Conservation (phyloP, 2,329 filamentous ascomycete species). For the Aspergillus eucalypticola region DNA sequence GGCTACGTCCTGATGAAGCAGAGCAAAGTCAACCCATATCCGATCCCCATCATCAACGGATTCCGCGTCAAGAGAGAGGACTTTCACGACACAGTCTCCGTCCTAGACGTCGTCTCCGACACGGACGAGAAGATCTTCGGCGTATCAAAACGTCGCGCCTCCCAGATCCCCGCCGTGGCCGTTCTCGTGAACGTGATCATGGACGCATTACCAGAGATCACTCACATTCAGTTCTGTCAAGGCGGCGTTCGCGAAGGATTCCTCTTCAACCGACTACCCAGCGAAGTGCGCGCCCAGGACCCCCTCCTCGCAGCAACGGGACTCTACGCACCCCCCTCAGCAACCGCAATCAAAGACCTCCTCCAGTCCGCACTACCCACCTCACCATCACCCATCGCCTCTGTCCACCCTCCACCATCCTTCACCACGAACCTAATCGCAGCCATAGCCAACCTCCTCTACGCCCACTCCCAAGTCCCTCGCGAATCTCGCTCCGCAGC, state of each 20-base stretch:
- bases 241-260: conserved; percentile 85
- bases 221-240: conserved; percentile 77
- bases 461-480: conserved; percentile 52
- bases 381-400: conserved; percentile 18
- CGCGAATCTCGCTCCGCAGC: conserved; percentile 63
- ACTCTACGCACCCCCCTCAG: conserved; percentile 53
- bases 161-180: conserved; percentile 81
- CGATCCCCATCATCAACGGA: conserved; percentile 77
- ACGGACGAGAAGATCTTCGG: conserved; percentile 58
- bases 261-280: conserved; percentile 69
- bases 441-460: conserved; percentile 62
- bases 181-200: conserved; percentile 76
- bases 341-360: conserved; percentile 49
- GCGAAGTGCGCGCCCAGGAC: conserved; percentile 60
- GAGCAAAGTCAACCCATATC: conserved; percentile 73
- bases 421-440: conserved; percentile 52
- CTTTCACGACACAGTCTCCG: conserved; percentile 59
- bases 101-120: conserved; percentile 43
- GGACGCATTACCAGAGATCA: conserved; percentile 68
- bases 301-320: conserved; percentile 66
- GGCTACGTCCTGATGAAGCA: conserved; percentile 84
- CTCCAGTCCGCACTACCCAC: conserved; percentile 52
- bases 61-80: conserved; percentile 65
- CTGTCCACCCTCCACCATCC: conserved; percentile 37
- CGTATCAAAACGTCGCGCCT: conserved; percentile 74